These are phyloP conservation scores for Dictyostelium firmibasis DNA, from an alignment of 78 protist genomes.

Conservation along the genomic window DNA sequence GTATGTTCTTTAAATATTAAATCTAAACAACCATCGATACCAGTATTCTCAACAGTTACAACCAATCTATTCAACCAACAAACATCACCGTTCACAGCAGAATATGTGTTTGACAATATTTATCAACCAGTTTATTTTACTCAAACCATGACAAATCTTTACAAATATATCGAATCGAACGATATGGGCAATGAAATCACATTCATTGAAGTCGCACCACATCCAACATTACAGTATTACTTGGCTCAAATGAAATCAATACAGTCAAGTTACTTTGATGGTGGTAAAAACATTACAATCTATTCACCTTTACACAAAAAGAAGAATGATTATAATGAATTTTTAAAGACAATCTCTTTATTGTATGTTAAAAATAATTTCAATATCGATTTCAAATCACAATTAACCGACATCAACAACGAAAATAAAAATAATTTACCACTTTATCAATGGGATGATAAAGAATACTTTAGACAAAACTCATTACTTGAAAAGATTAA, in stretches of 20 bases:
- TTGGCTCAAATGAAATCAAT: not conserved
- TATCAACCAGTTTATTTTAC: not conserved
- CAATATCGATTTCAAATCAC: not conserved
- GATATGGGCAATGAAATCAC: not conserved
- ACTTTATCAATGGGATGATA: conserved; percentile 22
- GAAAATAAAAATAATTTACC: not conserved
- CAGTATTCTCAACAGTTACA: conserved; percentile 6
- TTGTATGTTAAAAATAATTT: not conserved
- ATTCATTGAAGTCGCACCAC: conserved; percentile 14
- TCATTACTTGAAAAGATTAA: not conserved
- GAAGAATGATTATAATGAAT: not conserved
- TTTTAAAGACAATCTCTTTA: not conserved
- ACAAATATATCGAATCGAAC: not conserved
- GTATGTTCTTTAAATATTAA: not conserved
- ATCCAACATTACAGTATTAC: conserved; percentile 15
- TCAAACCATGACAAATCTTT: not conserved
- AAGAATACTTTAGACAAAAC: not conserved
- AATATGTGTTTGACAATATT: not conserved
- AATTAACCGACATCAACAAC: not conserved
- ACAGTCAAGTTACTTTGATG: not conserved
- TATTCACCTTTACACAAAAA: not conserved
- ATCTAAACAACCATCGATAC: not conserved
- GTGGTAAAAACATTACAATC: not conserved
- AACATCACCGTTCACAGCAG: not conserved
- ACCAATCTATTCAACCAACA: not conserved